These are phyloP conservation scores for Stachybotrys chartarum DNA, from an alignment of 2,329 filamentous ascomycete species.

Conservation along the genomic window DNA sequence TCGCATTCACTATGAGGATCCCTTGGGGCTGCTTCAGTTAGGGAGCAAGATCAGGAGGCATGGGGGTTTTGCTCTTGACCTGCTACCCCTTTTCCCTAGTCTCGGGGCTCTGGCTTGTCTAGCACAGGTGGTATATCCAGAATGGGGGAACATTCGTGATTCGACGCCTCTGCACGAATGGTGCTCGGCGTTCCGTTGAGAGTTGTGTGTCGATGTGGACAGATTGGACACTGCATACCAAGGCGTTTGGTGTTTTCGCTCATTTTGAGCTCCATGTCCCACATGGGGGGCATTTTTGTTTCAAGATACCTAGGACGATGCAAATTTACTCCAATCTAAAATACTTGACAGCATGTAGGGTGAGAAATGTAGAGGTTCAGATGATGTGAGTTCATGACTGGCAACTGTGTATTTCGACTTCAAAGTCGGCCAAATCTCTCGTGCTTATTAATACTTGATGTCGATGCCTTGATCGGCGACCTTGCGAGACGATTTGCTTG, in stretches of 20 bases:
- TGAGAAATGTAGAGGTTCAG: too few species aligned
- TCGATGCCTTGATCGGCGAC: neutral
- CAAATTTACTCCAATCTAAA: too few species aligned
- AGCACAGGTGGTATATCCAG: constrained; percentile 21
- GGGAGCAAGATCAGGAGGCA: constrained; percentile 57
- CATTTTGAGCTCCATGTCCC: neutral
- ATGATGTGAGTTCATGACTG: too few species aligned
- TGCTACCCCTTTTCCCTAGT: constrained; percentile 67
- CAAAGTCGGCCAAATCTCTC: neutral
- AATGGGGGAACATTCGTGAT: neutral
- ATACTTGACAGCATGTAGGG: too few species aligned
- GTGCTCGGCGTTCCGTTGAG: neutral
- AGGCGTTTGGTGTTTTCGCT: neutral
- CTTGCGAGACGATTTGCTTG: neutral
- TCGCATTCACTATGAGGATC: constrained; percentile 52
- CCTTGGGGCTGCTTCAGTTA: constrained; percentile 68
- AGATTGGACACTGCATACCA: neutral
- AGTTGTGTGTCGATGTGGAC: neutral
- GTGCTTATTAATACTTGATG: neutral
- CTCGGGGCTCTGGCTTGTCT: constrained; percentile 68
- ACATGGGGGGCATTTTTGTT: too few species aligned
- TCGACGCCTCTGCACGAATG: neutral
- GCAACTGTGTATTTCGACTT: too few species aligned
- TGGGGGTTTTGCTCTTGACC: constrained; percentile 62
- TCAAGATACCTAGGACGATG: too few species aligned